Evolutionary conservation across 768 basidiomycete genomes (phyloP), one percentile per base, ranked within the genome.

Genomic region (Hygrocybe coccinea): DNA sequence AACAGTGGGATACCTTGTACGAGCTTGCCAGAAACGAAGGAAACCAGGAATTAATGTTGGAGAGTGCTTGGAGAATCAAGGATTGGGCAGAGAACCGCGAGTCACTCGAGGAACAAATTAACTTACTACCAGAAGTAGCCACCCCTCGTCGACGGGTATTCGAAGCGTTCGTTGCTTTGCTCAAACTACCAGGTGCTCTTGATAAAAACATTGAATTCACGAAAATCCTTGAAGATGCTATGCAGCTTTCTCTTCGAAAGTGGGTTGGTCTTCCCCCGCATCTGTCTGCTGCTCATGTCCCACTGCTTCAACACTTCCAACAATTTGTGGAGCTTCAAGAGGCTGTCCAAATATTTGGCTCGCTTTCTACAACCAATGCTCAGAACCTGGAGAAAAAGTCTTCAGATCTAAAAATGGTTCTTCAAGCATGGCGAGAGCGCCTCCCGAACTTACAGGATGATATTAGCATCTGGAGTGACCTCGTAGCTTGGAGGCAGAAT

Each of bases 401-500:
- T 0, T 86, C 86, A 1, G 97, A 99, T 66, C 78, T 98, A 60
- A 99, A 98, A 74, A 87, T 90, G 80, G 91, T 97, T 52, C 84
- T 99, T 47, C 90, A 93, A 63, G 92, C 93, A 0, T 98, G 97
- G 97, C 82, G 97, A 55, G 97, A 98, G 67, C 85, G 97, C 33
- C 79, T 99, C 11, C 97, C 97, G 2, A 95, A 97, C 70, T 79
- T 88, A 43, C 90, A 91, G 68, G 97, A 99, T 66, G 97, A 99
- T 66, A 97, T 99, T 71, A 92, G 88, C 60, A 89, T 98, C 58
- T 99, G 97, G 97, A 93, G 90, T 59, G 97, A 99, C 70, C 80
- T 99, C n/a, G 92, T 99, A 3, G 93, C 95, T 14, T 99, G 97
- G 97, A 77, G 97, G 54, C 97, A 98, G 69, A 97, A 98, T 66